Base-by-base conservation (phyloP, 768 basidiomycete genomes). In the Candolleomyces aberdarensis region DNA sequence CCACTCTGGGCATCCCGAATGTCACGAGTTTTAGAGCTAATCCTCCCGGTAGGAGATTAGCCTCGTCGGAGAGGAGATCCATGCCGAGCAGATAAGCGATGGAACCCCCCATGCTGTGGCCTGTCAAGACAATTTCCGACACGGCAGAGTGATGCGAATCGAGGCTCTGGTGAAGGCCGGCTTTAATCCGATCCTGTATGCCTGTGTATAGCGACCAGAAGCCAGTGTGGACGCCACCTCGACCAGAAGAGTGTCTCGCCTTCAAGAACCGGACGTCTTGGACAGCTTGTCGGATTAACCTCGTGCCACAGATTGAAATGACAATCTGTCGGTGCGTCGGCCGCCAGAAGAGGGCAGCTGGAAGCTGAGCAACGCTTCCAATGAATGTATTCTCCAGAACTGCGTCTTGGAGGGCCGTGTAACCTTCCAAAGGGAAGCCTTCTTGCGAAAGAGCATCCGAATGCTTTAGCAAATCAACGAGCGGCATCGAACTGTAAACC, bases 101-200 rank as follows among this genome's bases (percentile, higher is more conserved):
- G 20, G 78, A 78, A 20, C 76, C 83, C 46, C 85, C 84, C 79
- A 85, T 79, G 58, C 83, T 85, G 66, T 87, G 85, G 1, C 84
- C 85, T 0, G 82, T 83, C 32, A 85, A 63, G 14, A 84, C 76
- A 17, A 86, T 57, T 64, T 83, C 82, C 19, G 60, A 63, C 31
- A 74, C 67, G 6, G 69, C 72, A 9, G 51, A 10, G 9, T 32
- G 51, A 41, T 53, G 54, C 10, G 74, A 69, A 14, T 67, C 47
- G 13, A 84, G 65, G 6, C 75, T 80, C 60, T 74, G 72, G 22
- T 67, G 67, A 20, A 86, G 67, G 5, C 71, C 76, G 19, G 74
- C 69, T 8, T 81, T 63, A 0, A 77, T 72, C 17, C 63, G 57
- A 0, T 57, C 19, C 62, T 70, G 70, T 3, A 83, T 71, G 11